A percentile compares a stretch with the other conserved stretches of the same genome.
These are phyloP conservation scores for Danielozyma ontarioensis DNA, from an alignment of 805 yeast species.

Conservation along the genomic window DNA sequence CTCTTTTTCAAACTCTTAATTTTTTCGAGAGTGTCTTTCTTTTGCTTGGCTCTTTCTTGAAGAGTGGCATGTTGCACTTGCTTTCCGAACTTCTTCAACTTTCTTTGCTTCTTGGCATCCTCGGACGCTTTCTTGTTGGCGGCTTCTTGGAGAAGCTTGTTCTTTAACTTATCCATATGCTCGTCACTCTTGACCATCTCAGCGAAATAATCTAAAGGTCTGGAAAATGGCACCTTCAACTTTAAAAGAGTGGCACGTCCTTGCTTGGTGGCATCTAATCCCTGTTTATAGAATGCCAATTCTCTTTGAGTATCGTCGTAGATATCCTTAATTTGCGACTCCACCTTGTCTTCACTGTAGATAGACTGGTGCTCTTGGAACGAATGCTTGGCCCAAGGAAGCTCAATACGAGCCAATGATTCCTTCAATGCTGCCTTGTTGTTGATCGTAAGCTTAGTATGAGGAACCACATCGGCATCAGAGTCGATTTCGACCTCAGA, in stretches of 20 bases:
- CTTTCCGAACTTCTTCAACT: conserved; percentile 93
- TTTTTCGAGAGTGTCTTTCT: conserved; percentile 83
- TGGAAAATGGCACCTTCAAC: conserved; percentile 77
- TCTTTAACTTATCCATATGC: conserved; percentile 92
- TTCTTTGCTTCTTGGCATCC: conserved; percentile 92
- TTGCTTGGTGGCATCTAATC: conserved; percentile 72
- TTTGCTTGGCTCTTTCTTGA: conserved; percentile 90
- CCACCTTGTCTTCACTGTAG: conserved; percentile 56
- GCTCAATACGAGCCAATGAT: conserved; percentile 58
- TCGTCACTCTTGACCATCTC: conserved; percentile 98
- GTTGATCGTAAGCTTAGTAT: conserved; percentile 83
- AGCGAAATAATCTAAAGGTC: conserved; percentile 95
- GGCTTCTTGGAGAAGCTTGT: conserved; percentile 72
- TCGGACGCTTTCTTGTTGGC: conserved; percentile 84
- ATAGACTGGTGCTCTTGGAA: conserved; percentile 84
- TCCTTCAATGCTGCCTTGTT: conserved; percentile 79
- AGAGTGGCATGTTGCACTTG: conserved; percentile 92
- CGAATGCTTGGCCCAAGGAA: conserved; percentile 60
- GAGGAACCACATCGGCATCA: conserved; percentile 91
- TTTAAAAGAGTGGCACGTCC: conserved; percentile 64
- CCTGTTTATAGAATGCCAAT: conserved; percentile 91
- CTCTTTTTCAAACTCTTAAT: conserved; percentile 87
- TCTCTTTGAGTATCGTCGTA: conserved; percentile 96
- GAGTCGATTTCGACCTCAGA: conserved; percentile 91
- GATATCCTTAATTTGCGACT: conserved; percentile 70